Conservation (phyloP, 768 basidiomycete genomes). For the Tricholoma bakamatsutake region DNA sequence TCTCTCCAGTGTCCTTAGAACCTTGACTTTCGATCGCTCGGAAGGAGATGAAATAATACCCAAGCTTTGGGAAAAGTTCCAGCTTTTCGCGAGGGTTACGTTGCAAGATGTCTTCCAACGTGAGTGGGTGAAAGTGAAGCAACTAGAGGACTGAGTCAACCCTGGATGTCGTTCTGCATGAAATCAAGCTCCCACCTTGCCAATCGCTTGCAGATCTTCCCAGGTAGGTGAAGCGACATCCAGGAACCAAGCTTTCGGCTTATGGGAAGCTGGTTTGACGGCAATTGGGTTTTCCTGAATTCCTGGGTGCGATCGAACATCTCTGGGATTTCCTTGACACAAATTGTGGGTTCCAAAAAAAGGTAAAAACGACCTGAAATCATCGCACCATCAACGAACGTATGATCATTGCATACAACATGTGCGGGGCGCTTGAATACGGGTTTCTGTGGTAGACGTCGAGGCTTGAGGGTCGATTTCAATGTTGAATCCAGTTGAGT, state of each 20-base stretch:
- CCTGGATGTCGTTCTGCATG: not conserved
- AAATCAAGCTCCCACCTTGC: slow-evolving; percentile 49
- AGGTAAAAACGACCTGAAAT: slow-evolving; percentile 7
- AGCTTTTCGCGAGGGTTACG: slow-evolving; percentile 91
- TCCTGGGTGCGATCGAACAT: no score
- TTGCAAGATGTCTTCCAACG: slow-evolving; percentile 88
- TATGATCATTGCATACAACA: not conserved
- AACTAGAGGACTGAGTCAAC: slow-evolving; percentile 36
- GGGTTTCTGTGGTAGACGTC: slow-evolving; percentile 22
- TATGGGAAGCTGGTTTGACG: not conserved
- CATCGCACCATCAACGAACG: slow-evolving; percentile 17
- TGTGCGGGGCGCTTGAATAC: slow-evolving; percentile 10
- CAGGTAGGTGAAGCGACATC: slow-evolving; percentile 85
- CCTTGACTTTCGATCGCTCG: slow-evolving; percentile 65
- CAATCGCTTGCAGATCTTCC: slow-evolving; percentile 81
- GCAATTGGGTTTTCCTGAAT: not conserved
- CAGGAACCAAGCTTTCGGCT: slow-evolving; percentile 78
- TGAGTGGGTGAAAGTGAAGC: slow-evolving; percentile 85
- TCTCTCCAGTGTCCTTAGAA: slow-evolving; percentile 32
- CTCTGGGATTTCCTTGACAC: not conserved
- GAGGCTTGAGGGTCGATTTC: slow-evolving; percentile 32
- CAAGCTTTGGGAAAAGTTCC: slow-evolving; percentile 79
- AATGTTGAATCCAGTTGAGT: slow-evolving; percentile 42
- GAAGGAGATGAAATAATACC: slow-evolving; percentile 90
- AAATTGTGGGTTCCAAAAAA: not conserved